These are phyloP conservation scores for Neobulgaria alba DNA, from an alignment of 2,329 filamentous ascomycete species.

Conservation along the genomic window DNA sequence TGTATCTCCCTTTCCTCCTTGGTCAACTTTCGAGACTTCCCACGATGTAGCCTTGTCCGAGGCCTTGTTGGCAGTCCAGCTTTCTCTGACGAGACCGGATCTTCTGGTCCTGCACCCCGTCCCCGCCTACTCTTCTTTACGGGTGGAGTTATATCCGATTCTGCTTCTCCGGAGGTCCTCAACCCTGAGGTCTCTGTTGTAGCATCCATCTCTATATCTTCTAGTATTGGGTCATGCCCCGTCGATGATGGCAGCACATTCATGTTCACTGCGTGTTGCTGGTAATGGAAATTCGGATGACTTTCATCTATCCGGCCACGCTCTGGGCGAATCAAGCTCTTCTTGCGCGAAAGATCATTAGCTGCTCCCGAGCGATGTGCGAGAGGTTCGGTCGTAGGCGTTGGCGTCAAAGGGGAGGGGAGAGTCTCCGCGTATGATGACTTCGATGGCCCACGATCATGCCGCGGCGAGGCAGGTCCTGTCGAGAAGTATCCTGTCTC, in stretches of 20 bases:
- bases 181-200: slow-evolving; percentile 26
- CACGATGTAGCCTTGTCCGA: slow-evolving; percentile 29
- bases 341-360: slow-evolving; percentile 55
- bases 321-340: slow-evolving; percentile 83
- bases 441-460: slow-evolving; percentile 47
- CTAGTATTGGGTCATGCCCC: slow-evolving; percentile 79
- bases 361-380: slow-evolving; percentile 18
- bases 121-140: slow-evolving; percentile 18
- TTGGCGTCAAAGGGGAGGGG: slow-evolving; percentile 35
- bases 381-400: slow-evolving; percentile 43
- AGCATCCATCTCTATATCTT: slow-evolving; percentile 56
- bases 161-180: slow-evolving; percentile 25
- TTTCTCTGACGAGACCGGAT: slow-evolving; percentile 19
- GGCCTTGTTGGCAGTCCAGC: slow-evolving; percentile 23
- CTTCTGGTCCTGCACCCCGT: slow-evolving; percentile 19
- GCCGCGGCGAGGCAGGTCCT: slow-evolving; percentile 22
- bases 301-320: slow-evolving; percentile 75
- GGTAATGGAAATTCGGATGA: slow-evolving; percentile 93
- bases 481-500: slow-evolving; percentile 45
- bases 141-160: slow-evolving; percentile 23
- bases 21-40: slow-evolving; percentile 53
- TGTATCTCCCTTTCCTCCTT: slow-evolving; percentile 49
- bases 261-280: slow-evolving; percentile 92
- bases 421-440: slow-evolving; percentile 52
- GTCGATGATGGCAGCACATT: slow-evolving; percentile 81